A percentile compares a stretch with the other conserved stretches of the same genome.
Evolutionary conservation across 2,329 filamentous ascomycete genomes (phyloP).

Genomic region (Thielaviopsis ethacetica): DNA sequence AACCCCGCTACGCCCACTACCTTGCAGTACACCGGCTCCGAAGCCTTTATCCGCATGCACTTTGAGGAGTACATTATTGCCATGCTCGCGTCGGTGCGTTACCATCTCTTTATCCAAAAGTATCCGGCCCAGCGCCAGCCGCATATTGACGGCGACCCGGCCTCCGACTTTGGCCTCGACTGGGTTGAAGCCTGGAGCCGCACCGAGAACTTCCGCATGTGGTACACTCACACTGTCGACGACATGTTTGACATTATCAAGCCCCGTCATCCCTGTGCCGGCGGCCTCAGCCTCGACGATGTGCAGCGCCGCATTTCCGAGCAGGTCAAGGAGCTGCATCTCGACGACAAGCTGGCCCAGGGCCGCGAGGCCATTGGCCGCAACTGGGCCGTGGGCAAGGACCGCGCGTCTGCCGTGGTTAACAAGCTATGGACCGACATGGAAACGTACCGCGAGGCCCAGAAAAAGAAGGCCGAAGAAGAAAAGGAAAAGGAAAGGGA

Average conservation of each 20-base stretch:
- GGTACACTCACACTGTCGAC: slow-evolving; percentile 62
- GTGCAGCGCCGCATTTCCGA: slow-evolving; percentile 78
- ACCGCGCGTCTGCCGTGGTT: slow-evolving; percentile 75
- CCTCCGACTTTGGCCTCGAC: slow-evolving; percentile 64
- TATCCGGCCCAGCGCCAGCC: slow-evolving; percentile 42
- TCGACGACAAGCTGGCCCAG: slow-evolving; percentile 77
- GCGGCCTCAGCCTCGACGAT: slow-evolving; percentile 84
- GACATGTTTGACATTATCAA: slow-evolving; percentile 91
- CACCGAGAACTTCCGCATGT: slow-evolving; percentile 85
- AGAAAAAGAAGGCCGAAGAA: slow-evolving; percentile 27
- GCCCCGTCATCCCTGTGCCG: slow-evolving; percentile 82
- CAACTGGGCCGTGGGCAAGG: slow-evolving; percentile 72
- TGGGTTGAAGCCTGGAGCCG: slow-evolving; percentile 78
- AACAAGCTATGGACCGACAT: slow-evolving; percentile 84
- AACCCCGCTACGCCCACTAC: slow-evolving; percentile 86
- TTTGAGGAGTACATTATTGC: slow-evolving; percentile 94
- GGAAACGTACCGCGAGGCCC: slow-evolving; percentile 40
- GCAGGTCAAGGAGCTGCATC: slow-evolving; percentile 83
- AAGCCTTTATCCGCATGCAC: slow-evolving; percentile 92
- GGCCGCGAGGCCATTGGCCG: slow-evolving; percentile 75
- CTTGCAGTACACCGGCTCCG: slow-evolving; percentile 84
- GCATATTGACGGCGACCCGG: slow-evolving; percentile 67
- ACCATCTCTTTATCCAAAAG: slow-evolving; percentile 50
- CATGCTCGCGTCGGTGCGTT: slow-evolving; percentile 76
- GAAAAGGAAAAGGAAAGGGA: slow-evolving; percentile 14